Evolutionary conservation across 139 green algal genomes (phyloP).

Genomic region (Closterium sp.): DNA sequence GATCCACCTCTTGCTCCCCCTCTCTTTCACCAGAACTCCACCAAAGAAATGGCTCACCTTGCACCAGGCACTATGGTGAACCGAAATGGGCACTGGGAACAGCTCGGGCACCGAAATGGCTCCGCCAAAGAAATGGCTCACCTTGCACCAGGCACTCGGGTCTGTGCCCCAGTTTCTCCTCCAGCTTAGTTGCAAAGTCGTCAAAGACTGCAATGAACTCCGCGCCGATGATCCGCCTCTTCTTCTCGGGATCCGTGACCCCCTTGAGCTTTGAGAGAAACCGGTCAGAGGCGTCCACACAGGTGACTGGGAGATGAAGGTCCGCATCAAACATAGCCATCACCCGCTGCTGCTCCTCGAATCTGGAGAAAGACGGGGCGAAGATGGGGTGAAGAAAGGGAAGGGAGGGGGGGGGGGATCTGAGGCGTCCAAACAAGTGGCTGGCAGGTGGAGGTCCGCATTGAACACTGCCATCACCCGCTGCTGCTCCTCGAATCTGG

Average conservation of each 20-base stretch:
- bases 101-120: constrained; percentile 2
- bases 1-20: constrained; percentile 91
- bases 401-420: no score
- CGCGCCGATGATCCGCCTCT: constrained; percentile 94
- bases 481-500: constrained; percentile 73
- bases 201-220: constrained; percentile 94
- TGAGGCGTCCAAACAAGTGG: constrained; percentile 76
- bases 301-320: constrained; percentile 94
- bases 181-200: constrained; percentile 65
- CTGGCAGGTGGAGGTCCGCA: constrained; percentile 90
- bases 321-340: constrained; percentile 94
- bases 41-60: constrained; percentile 52
- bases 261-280: constrained; percentile 65
- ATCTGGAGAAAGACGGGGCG: not conserved
- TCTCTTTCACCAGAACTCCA: no score
- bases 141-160: constrained; percentile 66
- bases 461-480: constrained; percentile 93
- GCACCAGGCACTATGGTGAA: constrained; percentile 57
- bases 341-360: constrained; percentile 87
- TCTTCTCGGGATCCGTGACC: constrained; percentile 89
- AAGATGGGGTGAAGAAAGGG: no score
- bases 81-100: no score
- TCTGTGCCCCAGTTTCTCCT: constrained; percentile 24
- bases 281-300: constrained; percentile 68
- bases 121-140: constrained; percentile 45